Percentiles rank a stretch among this genome's conserved stretches.
phyloP scores from a whole-genome alignment of 805 yeast species.

The Candida anglica region DNA sequence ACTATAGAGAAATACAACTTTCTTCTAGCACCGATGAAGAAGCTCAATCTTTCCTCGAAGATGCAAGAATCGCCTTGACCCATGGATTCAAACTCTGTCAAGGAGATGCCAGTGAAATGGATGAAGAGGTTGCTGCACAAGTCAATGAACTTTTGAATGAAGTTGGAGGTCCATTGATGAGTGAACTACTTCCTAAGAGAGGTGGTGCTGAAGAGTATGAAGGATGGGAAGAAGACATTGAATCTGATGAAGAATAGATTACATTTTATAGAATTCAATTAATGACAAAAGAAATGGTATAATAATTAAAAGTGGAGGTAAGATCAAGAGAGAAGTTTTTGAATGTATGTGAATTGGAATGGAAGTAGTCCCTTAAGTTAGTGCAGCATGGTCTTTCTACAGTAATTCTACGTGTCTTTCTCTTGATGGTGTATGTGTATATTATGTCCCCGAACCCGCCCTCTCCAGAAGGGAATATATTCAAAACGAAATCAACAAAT shows the following conservation, averaged over 20 bases:
- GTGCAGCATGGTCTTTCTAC: too few relatives aligned
- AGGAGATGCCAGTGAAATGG: conserved; percentile 41
- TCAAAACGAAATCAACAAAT: too few relatives aligned
- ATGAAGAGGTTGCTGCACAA: conserved; percentile 57
- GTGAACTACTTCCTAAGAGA: conserved; percentile 32
- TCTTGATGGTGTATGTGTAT: too few relatives aligned
- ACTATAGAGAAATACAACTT: conserved; percentile 38
- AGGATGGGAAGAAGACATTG: conserved; percentile 54
- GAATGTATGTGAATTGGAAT: too few relatives aligned
- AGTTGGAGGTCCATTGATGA: conserved; percentile 60
- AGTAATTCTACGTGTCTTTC: too few relatives aligned
- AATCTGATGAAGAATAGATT: conserved; percentile 5
- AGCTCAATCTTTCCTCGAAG: conserved; percentile 25
- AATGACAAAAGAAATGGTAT: too few relatives aligned
- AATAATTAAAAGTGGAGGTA: too few relatives aligned
- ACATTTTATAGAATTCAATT: too few relatives aligned
- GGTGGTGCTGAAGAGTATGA: conserved; percentile 32
- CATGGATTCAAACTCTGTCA: conserved; percentile 42
- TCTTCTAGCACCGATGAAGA: conserved; percentile 20
- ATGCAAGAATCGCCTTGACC: conserved; percentile 41
- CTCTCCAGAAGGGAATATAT: too few relatives aligned
- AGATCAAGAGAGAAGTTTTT: too few relatives aligned
- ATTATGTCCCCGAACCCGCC: too few relatives aligned
- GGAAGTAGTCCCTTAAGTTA: too few relatives aligned
- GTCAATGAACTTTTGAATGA: conserved; percentile 46